Conservation (phyloP, 495 filamentous ascomycete genomes). For the Hypoxylon lenormandii region DNA sequence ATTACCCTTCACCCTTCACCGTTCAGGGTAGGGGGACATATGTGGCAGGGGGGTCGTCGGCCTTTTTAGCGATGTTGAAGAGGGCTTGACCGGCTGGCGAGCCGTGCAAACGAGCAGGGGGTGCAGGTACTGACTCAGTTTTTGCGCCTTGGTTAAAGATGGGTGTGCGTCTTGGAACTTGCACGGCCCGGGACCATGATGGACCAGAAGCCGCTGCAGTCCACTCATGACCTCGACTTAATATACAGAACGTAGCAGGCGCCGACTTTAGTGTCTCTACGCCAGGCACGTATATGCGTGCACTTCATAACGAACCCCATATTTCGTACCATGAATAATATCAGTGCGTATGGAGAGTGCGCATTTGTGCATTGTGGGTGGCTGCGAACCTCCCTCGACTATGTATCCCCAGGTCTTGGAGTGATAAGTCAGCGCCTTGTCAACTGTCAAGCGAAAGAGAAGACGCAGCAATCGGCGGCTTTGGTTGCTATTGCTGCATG, state of each 20-base stretch:
- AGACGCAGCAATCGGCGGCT: conserved; percentile 4
- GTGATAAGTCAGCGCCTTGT: conserved; percentile 36
- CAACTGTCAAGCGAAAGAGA: conserved; percentile 4
- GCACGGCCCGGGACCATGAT: conserved; percentile 43
- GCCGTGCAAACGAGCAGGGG: conserved; percentile 42
- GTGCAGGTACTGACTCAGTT: conserved; percentile 20
- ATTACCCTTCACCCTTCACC: conserved; percentile 18
- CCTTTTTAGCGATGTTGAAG: conserved; percentile 39
- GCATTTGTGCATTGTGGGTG: conserved; percentile 17
- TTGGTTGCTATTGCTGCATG: conserved; percentile 13
- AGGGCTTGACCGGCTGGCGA: conserved; percentile 43
- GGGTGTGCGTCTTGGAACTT: conserved; percentile 43
- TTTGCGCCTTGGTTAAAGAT: conserved; percentile 18
- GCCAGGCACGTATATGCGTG: conserved; percentile 42
- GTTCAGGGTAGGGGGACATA: conserved; percentile 38
- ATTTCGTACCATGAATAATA: conserved; percentile 42
- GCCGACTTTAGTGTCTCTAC: conserved; percentile 45
- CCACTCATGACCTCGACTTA: conserved; percentile 50
- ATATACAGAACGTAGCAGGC: conserved; percentile 52
- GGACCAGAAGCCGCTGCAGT: conserved; percentile 40
- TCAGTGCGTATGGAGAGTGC: conserved; percentile 24
- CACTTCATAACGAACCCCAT: conserved; percentile 43
- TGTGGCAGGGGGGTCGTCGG: conserved; percentile 43
- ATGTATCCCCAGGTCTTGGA: conserved; percentile 27
- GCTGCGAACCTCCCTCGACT: conserved; percentile 30